Evolutionary conservation across 768 basidiomycete genomes (phyloP).

Genomic region (Hygrocybe punicea): DNA sequence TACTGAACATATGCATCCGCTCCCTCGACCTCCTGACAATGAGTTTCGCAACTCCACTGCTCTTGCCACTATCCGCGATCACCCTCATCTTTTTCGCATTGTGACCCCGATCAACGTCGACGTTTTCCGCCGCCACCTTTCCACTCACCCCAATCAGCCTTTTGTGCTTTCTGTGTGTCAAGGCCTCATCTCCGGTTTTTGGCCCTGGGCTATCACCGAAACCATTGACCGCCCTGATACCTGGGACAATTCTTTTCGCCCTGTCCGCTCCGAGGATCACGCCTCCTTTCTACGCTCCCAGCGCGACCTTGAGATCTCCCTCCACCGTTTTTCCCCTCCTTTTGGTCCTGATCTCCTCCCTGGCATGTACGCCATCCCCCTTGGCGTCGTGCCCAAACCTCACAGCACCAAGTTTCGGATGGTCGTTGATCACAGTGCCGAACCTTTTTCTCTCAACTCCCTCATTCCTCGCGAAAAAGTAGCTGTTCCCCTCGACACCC

Average conservation of each 20-base stretch:
- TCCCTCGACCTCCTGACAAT: too few species aligned
- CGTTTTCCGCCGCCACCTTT: too few species aligned
- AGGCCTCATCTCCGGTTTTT: conserved; percentile 40
- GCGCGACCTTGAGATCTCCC: conserved; percentile 21
- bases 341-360: conserved; percentile 38
- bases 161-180: not conserved
- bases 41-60: too few species aligned
- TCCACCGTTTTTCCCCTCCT: conserved; percentile 25
- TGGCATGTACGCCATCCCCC: conserved; percentile 43
- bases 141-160: too few species aligned
- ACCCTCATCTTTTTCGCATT: too few species aligned
- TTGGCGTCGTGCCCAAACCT: conserved; percentile 38
- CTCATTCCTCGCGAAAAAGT: too few species aligned
- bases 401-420: conserved; percentile 33
- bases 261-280: conserved; percentile 11
- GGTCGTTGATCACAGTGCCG: conserved; percentile 40
- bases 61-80: too few species aligned
- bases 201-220: conserved; percentile 39
- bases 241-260: conserved; percentile 1
- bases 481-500: conserved; percentile 32
- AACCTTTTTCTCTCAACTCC: too few species aligned
- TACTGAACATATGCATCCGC: too few species aligned
- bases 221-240: conserved; percentile 15
- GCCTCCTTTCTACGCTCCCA: conserved; percentile 30
- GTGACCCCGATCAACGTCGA: too few species aligned